A percentile compares a stretch with the other conserved stretches of the same genome.
Conservation (phyloP, 164 flowering plant species). For the Pachysandra terminalis region DNA sequence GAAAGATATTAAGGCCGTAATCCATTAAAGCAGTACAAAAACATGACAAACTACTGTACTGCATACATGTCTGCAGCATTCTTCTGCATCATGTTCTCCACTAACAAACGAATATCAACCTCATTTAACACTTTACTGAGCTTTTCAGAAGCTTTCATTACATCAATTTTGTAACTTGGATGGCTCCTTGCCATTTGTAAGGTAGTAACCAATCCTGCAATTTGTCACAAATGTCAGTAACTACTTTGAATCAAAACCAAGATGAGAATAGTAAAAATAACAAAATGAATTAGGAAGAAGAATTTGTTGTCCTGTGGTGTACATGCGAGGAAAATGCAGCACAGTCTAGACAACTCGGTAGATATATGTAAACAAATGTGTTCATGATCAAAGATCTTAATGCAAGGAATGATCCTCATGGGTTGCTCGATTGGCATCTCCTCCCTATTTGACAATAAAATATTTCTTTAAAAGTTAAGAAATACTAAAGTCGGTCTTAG, state of each 20-base stretch:
- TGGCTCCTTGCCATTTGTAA: slow-evolving; percentile 37
- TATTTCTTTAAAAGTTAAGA: too few relatives aligned
- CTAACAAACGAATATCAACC: slow-evolving; percentile 55
- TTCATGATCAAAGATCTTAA: too few relatives aligned
- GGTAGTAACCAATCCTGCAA: slow-evolving; percentile 58
- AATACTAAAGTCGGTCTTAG: too few relatives aligned
- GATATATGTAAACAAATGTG: too few relatives aligned
- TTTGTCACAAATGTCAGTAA: slow-evolving; percentile 10
- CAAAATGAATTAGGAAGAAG: not conserved
- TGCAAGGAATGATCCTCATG: too few relatives aligned
- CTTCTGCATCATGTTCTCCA: slow-evolving; percentile 48
- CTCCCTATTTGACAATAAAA: too few relatives aligned
- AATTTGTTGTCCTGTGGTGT: not conserved
- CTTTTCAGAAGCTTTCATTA: slow-evolving; percentile 66
- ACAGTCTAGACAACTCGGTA: too few relatives aligned
- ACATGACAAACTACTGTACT: not conserved
- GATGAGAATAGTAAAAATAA: not conserved
- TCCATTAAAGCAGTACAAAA: not conserved
- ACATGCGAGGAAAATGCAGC: not conserved
- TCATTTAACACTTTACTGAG: slow-evolving; percentile 54
- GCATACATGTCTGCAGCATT: slow-evolving; percentile 58
- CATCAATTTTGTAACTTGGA: slow-evolving; percentile 21
- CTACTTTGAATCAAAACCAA: not conserved
- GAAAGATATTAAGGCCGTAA: slow-evolving; percentile 1
- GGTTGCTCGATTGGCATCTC: too few relatives aligned